These are phyloP conservation scores for Noccaea caerulescens DNA, from an alignment of 345 rosid genomes.

Conservation along the genomic window DNA sequence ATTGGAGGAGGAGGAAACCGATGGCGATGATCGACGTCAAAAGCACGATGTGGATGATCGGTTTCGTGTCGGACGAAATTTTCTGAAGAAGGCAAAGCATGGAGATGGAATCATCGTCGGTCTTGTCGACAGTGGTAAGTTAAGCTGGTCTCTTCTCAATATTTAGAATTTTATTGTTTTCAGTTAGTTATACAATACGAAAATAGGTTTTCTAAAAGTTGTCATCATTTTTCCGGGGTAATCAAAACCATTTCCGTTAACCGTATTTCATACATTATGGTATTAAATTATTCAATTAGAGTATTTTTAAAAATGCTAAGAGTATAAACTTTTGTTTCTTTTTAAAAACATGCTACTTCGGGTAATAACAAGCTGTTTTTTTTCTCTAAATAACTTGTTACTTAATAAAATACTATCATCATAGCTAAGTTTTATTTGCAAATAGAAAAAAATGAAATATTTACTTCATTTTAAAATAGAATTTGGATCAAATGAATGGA, in stretches of 20 bases:
- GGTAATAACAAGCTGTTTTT: too few species aligned
- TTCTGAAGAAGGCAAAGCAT: conserved; percentile 57
- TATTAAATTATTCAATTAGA: too few species aligned
- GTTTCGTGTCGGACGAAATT: conserved; percentile 39
- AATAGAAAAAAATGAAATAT: not conserved
- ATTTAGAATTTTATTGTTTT: conserved; percentile 31
- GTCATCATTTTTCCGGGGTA: not conserved
- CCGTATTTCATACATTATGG: too few species aligned
- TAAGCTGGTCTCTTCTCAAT: conserved; percentile 16
- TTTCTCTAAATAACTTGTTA: not conserved
- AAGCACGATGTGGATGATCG: conserved; percentile 38
- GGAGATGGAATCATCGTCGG: conserved; percentile 78
- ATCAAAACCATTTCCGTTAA: not conserved
- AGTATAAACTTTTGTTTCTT: not conserved
- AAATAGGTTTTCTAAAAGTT: not conserved
- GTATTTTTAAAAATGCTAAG: too few species aligned
- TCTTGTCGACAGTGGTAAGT: conserved; percentile 76
- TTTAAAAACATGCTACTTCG: too few species aligned
- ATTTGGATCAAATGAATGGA: conserved; percentile 3
- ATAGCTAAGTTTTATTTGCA: too few species aligned
- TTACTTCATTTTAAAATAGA: not conserved
- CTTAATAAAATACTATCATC: not conserved
- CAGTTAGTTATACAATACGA: not conserved
- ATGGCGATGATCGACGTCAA: not conserved
- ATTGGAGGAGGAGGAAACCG: conserved; percentile 51